phyloP scores from a whole-genome alignment of 2,329 filamentous ascomycete species.

The Trichoderma citrinoviride region DNA sequence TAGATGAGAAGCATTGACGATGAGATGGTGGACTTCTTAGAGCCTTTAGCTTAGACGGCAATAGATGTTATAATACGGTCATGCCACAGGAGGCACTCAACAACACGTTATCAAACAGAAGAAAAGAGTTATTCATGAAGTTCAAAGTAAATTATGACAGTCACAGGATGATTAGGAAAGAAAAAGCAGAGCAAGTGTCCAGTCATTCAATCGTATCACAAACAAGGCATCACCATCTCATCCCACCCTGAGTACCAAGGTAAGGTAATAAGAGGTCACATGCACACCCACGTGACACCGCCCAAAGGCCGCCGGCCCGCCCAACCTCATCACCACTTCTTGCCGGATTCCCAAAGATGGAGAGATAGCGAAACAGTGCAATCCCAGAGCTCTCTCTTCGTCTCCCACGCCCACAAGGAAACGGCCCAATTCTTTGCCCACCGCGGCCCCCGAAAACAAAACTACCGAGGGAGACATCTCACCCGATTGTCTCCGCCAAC shows the following conservation, averaged over 20 bases:
- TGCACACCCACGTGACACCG: background rate
- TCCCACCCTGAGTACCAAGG: background rate
- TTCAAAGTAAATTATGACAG: too few relatives aligned
- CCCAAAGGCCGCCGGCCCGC: slow-evolving; percentile 8
- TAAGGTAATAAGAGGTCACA: background rate
- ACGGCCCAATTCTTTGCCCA: slow-evolving; percentile 22
- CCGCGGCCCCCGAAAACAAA: slow-evolving; percentile 12
- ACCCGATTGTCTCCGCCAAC: too few relatives aligned
- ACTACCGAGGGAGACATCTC: background rate
- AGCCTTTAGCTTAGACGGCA: too few relatives aligned
- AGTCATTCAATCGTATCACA: background rate
- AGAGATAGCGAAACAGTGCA: slow-evolving; percentile 23
- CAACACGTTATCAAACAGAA: fast-evolving
- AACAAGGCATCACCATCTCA: background rate
- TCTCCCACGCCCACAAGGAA: slow-evolving; percentile 24
- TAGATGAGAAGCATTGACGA: background rate
- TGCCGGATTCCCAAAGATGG: slow-evolving; percentile 23
- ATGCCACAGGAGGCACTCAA: background rate
- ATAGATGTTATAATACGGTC: too few relatives aligned
- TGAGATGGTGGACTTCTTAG: background rate
- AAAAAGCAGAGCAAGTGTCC: fast-evolving
- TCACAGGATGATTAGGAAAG: too few relatives aligned
- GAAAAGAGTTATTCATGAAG: background rate
- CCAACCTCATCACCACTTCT: slow-evolving; percentile 30
- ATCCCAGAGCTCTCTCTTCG: background rate